A percentile compares a stretch with the other conserved stretches of the same genome.
Conservation (phyloP, 2,329 filamentous ascomycete species). For the Magnaporthiopsis incrustans region DNA sequence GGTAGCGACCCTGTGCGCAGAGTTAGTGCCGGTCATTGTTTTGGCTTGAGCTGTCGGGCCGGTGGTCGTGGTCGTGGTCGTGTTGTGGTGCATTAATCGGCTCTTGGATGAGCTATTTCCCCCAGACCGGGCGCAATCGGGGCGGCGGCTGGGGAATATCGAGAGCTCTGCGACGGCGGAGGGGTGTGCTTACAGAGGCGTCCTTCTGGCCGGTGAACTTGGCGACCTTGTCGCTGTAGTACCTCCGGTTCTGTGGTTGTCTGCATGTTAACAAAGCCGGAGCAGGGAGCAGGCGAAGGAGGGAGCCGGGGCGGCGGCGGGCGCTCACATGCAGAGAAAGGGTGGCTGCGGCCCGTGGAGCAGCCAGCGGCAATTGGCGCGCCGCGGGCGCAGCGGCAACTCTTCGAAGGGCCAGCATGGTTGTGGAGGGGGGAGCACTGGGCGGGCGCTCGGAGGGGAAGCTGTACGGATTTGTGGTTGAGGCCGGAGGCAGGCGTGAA, state of each 20-base stretch:
- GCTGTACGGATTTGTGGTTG: background rate
- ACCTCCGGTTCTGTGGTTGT: constrained; percentile 40
- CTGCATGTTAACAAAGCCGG: constrained; percentile 3
- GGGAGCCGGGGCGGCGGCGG: background rate
- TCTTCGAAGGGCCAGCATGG: constrained; percentile 76
- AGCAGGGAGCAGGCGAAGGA: background rate
- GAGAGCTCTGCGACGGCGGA: background rate
- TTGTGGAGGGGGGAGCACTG: constrained; percentile 29
- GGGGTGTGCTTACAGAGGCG: constrained; percentile 59
- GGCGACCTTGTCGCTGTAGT: constrained; percentile 72
- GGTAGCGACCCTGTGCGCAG: constrained; percentile 71
- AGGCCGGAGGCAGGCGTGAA: background rate
- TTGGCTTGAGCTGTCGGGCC: constrained; percentile 8
- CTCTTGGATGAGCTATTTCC: constrained; percentile 33
- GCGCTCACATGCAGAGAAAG: constrained; percentile 48
- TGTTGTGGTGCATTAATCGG: constrained; percentile 7
- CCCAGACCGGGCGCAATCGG: constrained; percentile 7
- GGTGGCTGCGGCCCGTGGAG: constrained; percentile 46
- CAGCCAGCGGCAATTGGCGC: constrained; percentile 68
- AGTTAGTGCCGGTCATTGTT: constrained; percentile 16
- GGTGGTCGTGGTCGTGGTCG: constrained; percentile 6
- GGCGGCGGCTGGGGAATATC: background rate
- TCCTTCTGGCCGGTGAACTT: constrained; percentile 91
- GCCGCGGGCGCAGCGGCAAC: constrained; percentile 63
- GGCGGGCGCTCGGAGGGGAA: constrained; percentile 5